These are phyloP conservation scores for Kwoniella europaea DNA, from an alignment of 768 basidiomycete species.

Conservation along the genomic window DNA sequence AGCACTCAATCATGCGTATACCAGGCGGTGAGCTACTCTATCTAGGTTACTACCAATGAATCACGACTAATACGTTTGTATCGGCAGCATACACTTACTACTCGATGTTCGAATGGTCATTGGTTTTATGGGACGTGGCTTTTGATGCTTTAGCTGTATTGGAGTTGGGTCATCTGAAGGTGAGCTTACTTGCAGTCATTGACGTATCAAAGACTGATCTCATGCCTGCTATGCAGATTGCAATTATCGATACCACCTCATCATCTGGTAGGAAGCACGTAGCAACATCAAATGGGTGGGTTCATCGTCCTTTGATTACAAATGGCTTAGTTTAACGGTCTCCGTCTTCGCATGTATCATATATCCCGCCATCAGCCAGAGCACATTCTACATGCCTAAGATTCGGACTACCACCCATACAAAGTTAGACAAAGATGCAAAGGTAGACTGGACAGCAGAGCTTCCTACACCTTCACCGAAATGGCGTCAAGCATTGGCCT, in stretches of 20 bases:
- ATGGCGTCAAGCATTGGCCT: conserved; percentile 29
- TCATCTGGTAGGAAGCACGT: not conserved
- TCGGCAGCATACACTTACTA: conserved; percentile 78
- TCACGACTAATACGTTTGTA: no score
- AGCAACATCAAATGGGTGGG: conserved; percentile 21
- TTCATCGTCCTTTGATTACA: not conserved
- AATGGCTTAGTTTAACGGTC: conserved; percentile 9
- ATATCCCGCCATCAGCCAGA: not conserved
- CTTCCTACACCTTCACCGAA: not conserved
- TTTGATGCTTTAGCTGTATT: conserved; percentile 46
- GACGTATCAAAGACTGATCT: no score
- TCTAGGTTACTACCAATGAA: no score
- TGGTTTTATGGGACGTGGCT: conserved; percentile 53
- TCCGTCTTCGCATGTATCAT: conserved; percentile 2
- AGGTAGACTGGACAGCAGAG: conserved; percentile 21
- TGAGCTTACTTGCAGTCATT: no score
- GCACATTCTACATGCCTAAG: conserved; percentile 10
- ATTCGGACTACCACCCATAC: not conserved
- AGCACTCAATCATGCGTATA: conserved; percentile 77
- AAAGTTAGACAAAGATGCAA: not conserved
- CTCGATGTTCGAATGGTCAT: conserved; percentile 81
- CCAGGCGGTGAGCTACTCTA: conserved; percentile 77
- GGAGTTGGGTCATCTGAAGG: conserved; percentile 45
- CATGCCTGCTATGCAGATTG: conserved; percentile 11
- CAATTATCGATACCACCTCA: conserved; percentile 26